phyloP scores from a whole-genome alignment of 179 eudicot species.

The Vitellaria paradoxa region DNA sequence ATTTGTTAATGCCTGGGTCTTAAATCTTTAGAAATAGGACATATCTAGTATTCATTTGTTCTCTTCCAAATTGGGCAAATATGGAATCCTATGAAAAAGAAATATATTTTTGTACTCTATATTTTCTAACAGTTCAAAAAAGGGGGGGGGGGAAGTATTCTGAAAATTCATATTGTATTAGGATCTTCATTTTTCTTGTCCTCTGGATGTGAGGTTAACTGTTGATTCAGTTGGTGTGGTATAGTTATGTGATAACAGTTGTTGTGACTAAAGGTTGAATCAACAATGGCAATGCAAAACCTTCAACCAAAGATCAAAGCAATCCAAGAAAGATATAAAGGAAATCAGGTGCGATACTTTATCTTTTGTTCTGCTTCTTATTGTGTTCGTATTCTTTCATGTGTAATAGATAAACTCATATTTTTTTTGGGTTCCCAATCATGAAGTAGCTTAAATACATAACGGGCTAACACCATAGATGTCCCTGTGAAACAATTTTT shows the following conservation, averaged over 20 bases:
- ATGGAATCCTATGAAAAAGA: background rate
- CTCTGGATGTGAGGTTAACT: background rate
- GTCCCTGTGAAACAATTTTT: background rate
- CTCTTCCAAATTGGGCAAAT: background rate
- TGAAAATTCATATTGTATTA: background rate
- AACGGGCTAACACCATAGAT: background rate
- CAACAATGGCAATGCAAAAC: constrained; percentile 96
- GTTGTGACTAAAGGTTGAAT: constrained; percentile 68
- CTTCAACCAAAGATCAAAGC: constrained; percentile 99
- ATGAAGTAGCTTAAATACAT: background rate
- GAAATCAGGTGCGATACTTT: constrained; percentile 69
- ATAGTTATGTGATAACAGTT: background rate
- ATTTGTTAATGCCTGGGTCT: background rate
- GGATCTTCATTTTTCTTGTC: background rate
- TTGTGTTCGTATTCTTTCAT: background rate
- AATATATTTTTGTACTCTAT: no score
- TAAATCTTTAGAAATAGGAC: background rate
- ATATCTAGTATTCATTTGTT: background rate
- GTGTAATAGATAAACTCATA: background rate
- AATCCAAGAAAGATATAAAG: constrained; percentile 94
- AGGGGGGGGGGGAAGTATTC: background rate
- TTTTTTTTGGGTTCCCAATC: background rate
- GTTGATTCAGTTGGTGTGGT: background rate
- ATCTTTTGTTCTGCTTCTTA: constrained; percentile 2
- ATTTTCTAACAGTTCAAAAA: no score